These are phyloP conservation scores for Gelatoporia subvermispora DNA, from an alignment of 768 basidiomycete genomes.

Conservation along the genomic window DNA sequence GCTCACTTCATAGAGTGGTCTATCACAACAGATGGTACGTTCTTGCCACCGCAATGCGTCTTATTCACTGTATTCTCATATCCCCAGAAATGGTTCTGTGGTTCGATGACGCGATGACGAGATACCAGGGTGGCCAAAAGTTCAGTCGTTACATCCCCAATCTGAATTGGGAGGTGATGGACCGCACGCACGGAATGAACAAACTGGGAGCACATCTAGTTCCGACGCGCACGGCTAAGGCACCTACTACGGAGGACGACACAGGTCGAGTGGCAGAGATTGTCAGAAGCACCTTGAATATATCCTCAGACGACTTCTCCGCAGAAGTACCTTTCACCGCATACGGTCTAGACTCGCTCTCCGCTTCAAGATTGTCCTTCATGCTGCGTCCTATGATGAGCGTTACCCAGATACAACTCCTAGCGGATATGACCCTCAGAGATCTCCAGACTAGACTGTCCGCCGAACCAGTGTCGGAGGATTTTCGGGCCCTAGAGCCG, in stretches of 20 bases:
- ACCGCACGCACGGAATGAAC: conserved; percentile 1
- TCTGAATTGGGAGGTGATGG: conserved; percentile 25
- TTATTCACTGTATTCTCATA: background rate
- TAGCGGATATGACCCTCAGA: conserved; percentile 28
- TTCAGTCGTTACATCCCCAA: conserved; percentile 28
- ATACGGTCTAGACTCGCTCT: conserved; percentile 40
- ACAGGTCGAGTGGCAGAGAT: conserved; percentile 4
- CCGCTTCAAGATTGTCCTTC: conserved; percentile 33
- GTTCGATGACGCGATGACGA: conserved; percentile 27
- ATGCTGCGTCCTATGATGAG: conserved; percentile 26
- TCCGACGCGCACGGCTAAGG: background rate
- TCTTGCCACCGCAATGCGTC: background rate
- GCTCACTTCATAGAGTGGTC: background rate
- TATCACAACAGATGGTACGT: conserved; percentile 6
- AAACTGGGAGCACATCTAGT: background rate
- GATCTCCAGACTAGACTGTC: conserved; percentile 17
- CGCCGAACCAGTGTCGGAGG: background rate
- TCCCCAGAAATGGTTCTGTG: conserved; percentile 22
- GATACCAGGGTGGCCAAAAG: conserved; percentile 13
- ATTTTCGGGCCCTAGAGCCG: background rate
- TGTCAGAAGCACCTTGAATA: conserved; percentile 22
- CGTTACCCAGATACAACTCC: conserved; percentile 32
- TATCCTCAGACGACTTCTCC: conserved; percentile 30
- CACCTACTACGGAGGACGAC: background rate
- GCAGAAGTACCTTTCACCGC: conserved; percentile 34